Percentiles rank a stretch among this genome's conserved stretches.
phyloP scores from a whole-genome alignment of 805 yeast species.

The Hanseniaspora lachancei region DNA sequence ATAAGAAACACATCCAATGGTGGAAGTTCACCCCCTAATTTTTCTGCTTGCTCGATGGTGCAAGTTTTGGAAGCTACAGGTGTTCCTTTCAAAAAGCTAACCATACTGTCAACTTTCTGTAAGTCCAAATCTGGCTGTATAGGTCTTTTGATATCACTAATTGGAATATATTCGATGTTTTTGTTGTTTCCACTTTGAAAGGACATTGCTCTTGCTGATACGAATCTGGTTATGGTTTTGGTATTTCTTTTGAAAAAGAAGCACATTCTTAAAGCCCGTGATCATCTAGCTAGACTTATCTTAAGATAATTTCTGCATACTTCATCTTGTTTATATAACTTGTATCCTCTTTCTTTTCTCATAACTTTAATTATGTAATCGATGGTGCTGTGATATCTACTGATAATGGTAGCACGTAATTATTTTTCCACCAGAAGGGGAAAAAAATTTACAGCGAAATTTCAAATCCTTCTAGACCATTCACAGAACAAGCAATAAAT shows the following conservation, averaged over 20 bases:
- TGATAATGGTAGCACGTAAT: neutral
- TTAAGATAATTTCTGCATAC: too few relatives aligned
- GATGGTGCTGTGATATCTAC: too few relatives aligned
- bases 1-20: conserved; percentile 60
- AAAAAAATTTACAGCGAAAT: neutral
- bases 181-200: conserved; percentile 48
- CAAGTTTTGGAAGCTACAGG: conserved; percentile 59
- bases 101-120: conserved; percentile 68
- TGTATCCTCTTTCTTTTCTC: neutral
- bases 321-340: neutral
- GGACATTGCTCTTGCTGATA: conserved; percentile 36
- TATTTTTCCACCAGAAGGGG: neutral
- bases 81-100: conserved; percentile 47
- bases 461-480: neutral
- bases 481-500: too few relatives aligned
- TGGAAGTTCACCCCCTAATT: conserved; percentile 50
- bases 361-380: neutral
- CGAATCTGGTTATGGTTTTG: too few relatives aligned
- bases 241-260: too few relatives aligned
- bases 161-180: conserved; percentile 47
- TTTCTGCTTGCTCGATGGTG: conserved; percentile 28
- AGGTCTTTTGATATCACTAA: conserved; percentile 59
- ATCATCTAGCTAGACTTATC: too few relatives aligned
- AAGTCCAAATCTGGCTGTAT: conserved; percentile 73
- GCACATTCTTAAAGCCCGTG: neutral